These are phyloP conservation scores for Lojkania enalia DNA, from an alignment of 2,329 filamentous ascomycete species.

Conservation along the genomic window DNA sequence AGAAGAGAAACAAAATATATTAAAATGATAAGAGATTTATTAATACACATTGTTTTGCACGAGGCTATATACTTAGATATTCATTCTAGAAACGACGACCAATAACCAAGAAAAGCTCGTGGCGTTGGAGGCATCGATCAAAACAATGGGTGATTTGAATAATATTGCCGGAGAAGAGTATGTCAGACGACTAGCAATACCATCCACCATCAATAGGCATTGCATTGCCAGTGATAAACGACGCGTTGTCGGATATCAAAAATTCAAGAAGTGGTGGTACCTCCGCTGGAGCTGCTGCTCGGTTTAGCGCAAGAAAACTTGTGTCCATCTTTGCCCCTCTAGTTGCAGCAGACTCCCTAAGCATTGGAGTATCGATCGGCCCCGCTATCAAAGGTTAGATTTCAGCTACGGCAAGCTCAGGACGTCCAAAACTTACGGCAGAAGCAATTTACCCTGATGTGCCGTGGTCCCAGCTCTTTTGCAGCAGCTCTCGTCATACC, in stretches of 20 bases:
- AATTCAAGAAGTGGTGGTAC: slow-evolving; percentile 54
- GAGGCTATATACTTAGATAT: too few relatives aligned
- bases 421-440: slow-evolving; percentile 32
- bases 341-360: slow-evolving; percentile 24
- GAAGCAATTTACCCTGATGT: slow-evolving; percentile 41
- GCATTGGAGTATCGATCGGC: slow-evolving; percentile 44
- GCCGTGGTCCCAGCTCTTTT: slow-evolving; percentile 44
- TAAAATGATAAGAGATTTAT: too few relatives aligned
- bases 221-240: slow-evolving; percentile 52
- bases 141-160: too few relatives aligned
- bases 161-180: too few relatives aligned
- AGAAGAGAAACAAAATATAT: too few relatives aligned
- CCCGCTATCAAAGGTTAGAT: slow-evolving; percentile 15
- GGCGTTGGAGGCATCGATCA: too few relatives aligned
- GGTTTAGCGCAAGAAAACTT: slow-evolving; percentile 27
- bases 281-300: slow-evolving; percentile 37
- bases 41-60: too few relatives aligned
- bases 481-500: slow-evolving; percentile 46
- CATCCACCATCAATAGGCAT: slow-evolving; percentile 54
- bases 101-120: too few relatives aligned
- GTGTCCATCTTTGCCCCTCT: slow-evolving; percentile 23
- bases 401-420: background rate
- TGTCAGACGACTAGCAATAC: slow-evolving; percentile 36
- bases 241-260: slow-evolving; percentile 50
- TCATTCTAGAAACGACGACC: too few relatives aligned